Conservation (phyloP, 805 yeast genomes). For the Yamadazyma takamatsuzukensis region DNA sequence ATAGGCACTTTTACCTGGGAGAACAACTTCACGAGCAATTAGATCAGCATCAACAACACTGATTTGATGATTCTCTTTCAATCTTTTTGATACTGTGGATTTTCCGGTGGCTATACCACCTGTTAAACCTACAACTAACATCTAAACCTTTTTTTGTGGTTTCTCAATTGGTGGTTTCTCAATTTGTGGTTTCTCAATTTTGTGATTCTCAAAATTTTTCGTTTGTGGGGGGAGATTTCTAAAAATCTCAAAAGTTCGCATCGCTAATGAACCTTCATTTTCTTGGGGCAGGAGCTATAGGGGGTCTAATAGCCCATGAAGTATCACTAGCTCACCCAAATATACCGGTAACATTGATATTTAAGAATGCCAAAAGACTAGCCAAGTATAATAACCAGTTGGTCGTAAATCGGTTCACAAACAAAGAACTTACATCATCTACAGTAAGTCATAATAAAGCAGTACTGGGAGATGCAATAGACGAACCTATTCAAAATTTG, state of each 20-base stretch:
- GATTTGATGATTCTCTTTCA: slow-evolving; percentile 48
- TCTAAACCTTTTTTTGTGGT: too few species aligned
- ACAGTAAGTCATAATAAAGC: slow-evolving; percentile 1
- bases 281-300: slow-evolving; percentile 14
- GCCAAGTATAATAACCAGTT: neutral
- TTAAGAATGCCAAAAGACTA: slow-evolving; percentile 1
- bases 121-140: slow-evolving; percentile 92
- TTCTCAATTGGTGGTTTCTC: too few species aligned
- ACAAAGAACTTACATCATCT: slow-evolving; percentile 1
- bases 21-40: slow-evolving; percentile 81
- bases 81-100: slow-evolving; percentile 72
- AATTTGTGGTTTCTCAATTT: slow-evolving; percentile 56
- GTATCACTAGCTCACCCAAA: slow-evolving; percentile 1
- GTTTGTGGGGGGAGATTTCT: too few species aligned
- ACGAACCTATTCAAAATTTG: slow-evolving; percentile 34
- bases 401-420: slow-evolving; percentile 1
- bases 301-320: slow-evolving; percentile 13
- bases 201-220: too few species aligned
- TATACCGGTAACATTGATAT: slow-evolving; percentile 2
- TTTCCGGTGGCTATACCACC: slow-evolving; percentile 99
- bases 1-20: slow-evolving; percentile 75
- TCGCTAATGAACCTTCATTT: slow-evolving; percentile 5
- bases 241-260: too few species aligned
- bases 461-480: neutral
- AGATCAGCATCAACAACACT: slow-evolving; percentile 85